Evolutionary conservation across 257 asterid genomes (phyloP), one percentile per base, ranked within the genome.

Genomic region (Salvia rosmarinus): DNA sequence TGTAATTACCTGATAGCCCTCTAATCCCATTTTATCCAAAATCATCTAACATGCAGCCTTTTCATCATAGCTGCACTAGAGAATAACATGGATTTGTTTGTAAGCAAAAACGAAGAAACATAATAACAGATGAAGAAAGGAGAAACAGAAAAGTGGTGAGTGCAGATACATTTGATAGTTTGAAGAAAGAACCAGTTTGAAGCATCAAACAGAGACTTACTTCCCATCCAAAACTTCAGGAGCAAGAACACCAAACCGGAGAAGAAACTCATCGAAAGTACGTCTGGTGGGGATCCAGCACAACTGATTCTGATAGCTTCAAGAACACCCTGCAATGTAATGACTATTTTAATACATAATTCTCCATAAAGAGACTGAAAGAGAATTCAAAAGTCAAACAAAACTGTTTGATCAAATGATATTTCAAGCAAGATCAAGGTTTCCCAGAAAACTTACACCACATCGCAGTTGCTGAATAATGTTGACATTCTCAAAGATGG

Each of bases 261-360:
- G 95, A 79, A 95, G 93, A 85, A 95, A 95, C 82, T 95, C 99
- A 79, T 95, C 93, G 75, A 92, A 95, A 55, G 96, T 81, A 63
- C 99, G 98, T 75, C 97, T 88, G 59, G 98, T 95, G 59, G 99
- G 99, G 84, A 95, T 74, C 99, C 99, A 75, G 98, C 99, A 80
- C 99, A 95, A 79, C 99, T 95, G 79, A 95, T 95, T 77, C 99
- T 85, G 77, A 95, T 95, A 61, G 98, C 98, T 84, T 94, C 98
- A 70, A 94, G 91, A 78, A 94, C 98, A 80, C 98, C 98, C 98
- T 94, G 52, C 46, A 85, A 52, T 21, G 64, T 37, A 35, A 59
- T 6, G 17, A 57, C 19, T 9, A 54, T 40, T 54, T 73, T 67
- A 74, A 37, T 65, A 63, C 70, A 43, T 51, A 34, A 40, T 35